These are phyloP conservation scores for Arachnomyces sp. DNA, from an alignment of 2,329 filamentous ascomycete genomes.

Conservation along the genomic window DNA sequence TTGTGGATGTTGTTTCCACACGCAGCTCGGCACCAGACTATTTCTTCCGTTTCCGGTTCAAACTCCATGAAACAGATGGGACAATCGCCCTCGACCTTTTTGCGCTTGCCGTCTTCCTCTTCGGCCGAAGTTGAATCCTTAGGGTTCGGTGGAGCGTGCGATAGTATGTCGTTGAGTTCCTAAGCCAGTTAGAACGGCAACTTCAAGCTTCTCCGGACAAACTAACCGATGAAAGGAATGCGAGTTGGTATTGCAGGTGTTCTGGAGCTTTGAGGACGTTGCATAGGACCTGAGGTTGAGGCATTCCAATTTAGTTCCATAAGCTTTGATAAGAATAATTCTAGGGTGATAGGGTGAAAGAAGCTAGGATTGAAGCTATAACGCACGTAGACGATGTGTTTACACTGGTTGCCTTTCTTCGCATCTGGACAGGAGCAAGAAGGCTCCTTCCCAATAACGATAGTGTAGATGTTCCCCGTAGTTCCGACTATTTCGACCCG, in stretches of 20 bases:
- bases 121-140: constrained; percentile 26
- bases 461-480: constrained; percentile 56
- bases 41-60: constrained; percentile 36
- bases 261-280: constrained; percentile 50
- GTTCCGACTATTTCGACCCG: constrained; percentile 50
- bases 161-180: constrained; percentile 51
- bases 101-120: constrained; percentile 43
- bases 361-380: neutral
- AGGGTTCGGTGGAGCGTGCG: constrained; percentile 43
- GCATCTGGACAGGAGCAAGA: constrained; percentile 49
- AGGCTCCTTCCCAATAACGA: constrained; percentile 45
- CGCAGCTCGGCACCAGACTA: constrained; percentile 51
- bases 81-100: constrained; percentile 53
- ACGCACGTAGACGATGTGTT: constrained; percentile 52
- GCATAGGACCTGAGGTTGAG: constrained; percentile 40
- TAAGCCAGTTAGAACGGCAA: constrained; percentile 9
- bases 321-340: constrained; percentile 5
- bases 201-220: neutral
- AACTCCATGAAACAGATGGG: constrained; percentile 55
- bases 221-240: constrained; percentile 45
- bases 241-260: constrained; percentile 51
- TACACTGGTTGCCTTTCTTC: constrained; percentile 52
- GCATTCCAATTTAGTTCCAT: neutral
- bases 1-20: constrained; percentile 59
- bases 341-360: constrained; percentile 8